phyloP scores from a whole-genome alignment of 176 grass and related monocot species.

The Carex pumila region DNA sequence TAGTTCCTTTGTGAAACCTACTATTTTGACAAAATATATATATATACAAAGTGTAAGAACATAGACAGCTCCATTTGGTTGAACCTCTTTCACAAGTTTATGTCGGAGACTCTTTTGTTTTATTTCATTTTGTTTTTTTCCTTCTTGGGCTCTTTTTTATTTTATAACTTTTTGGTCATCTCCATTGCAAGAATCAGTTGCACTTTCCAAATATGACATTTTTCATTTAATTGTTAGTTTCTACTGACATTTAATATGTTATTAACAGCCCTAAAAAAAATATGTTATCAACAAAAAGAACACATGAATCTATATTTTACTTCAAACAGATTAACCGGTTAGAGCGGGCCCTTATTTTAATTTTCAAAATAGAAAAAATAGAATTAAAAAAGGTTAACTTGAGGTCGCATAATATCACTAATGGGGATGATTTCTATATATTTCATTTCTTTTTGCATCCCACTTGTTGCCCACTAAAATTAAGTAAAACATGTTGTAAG shows the following conservation, averaged over 20 bases:
- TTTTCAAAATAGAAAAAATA: not conserved
- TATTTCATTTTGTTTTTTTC: not conserved
- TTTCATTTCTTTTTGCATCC: not conserved
- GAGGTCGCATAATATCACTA: not conserved
- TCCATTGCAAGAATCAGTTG: not conserved
- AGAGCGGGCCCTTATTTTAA: not conserved
- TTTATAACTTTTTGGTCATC: not conserved
- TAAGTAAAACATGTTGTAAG: not conserved
- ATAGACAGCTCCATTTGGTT: not conserved
- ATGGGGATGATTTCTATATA: not conserved
- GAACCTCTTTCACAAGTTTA: slow-evolving; percentile 6
- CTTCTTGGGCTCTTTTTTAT: not conserved
- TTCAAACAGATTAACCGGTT: not conserved
- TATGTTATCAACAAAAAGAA: not conserved
- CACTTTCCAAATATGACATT: not conserved
- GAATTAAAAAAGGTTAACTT: not conserved
- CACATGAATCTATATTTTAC: not conserved
- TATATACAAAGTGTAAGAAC: not conserved
- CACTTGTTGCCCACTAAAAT: not conserved
- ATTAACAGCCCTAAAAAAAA: not conserved
- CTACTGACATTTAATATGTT: not conserved
- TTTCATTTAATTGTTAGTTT: not conserved
- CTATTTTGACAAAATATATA: not conserved
- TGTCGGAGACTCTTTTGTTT: not conserved
- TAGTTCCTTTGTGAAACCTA: not conserved